These are phyloP conservation scores for Pseudogymnoascus sp. DNA, from an alignment of 2,329 filamentous ascomycete species.

Conservation along the genomic window DNA sequence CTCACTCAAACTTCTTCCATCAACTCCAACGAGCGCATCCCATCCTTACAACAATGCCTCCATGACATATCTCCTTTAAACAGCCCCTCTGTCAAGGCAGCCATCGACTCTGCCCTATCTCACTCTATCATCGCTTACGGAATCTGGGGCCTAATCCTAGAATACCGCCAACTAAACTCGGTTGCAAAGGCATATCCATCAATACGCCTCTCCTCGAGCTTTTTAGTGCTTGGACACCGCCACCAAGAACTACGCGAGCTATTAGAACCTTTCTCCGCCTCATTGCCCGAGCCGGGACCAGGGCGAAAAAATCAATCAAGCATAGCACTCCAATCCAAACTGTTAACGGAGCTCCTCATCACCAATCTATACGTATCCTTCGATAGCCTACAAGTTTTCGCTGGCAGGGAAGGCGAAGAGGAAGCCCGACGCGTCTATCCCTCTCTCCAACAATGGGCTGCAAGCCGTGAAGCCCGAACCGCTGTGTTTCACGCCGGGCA, in stretches of 20 bases:
- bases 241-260: conserved; percentile 55
- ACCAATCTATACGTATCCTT: conserved; percentile 59
- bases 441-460: conserved; percentile 51
- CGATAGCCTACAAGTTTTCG: conserved; percentile 60
- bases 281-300: neutral
- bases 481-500: conserved; percentile 64
- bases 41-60: conserved; percentile 16
- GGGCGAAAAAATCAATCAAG: conserved; percentile 13
- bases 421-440: conserved; percentile 55
- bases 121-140: conserved; percentile 56
- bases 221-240: conserved; percentile 44
- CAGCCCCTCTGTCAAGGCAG: conserved; percentile 22
- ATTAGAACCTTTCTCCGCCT: conserved; percentile 13
- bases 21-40: conserved; percentile 6
- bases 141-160: conserved; percentile 59
- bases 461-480: conserved; percentile 47
- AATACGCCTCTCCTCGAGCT: conserved; percentile 27
- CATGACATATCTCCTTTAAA: conserved; percentile 8
- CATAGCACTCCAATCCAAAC: conserved; percentile 25
- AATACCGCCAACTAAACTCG: conserved; percentile 53
- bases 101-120: conserved; percentile 49
- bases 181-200: conserved; percentile 31
- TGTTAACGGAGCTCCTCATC: conserved; percentile 43
- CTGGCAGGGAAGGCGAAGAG: conserved; percentile 60
- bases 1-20: conserved; percentile 26